phyloP scores from a whole-genome alignment of 305 asterid species.

The Fraxinus greggii region DNA sequence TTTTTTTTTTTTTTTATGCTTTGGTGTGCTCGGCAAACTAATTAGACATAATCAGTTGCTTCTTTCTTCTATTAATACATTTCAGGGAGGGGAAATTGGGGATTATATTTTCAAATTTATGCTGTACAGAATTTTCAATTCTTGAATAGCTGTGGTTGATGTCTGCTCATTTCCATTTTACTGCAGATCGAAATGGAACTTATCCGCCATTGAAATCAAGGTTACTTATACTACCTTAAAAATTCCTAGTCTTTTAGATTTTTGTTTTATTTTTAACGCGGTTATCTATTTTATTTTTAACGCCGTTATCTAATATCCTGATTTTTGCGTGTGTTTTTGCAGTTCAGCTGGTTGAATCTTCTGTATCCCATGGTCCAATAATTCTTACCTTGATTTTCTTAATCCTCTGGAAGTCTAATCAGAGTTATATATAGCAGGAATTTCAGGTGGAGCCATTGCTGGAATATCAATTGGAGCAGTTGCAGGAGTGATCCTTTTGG shows the following conservation, averaged over 20 bases:
- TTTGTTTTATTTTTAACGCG: background rate
- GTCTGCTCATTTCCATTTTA: conserved; percentile 19
- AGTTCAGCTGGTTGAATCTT: conserved; percentile 68
- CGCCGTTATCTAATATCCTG: conserved; percentile 24
- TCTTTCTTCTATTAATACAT: background rate
- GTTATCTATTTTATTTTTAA: conserved; percentile 18
- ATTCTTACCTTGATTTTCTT: conserved; percentile 4
- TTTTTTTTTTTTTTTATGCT: background rate
- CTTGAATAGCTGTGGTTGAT: conserved; percentile 20
- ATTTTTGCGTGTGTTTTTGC: conserved; percentile 35
- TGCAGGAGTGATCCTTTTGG: conserved; percentile 37
- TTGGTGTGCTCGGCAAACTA: conserved; percentile 15
- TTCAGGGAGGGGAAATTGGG: background rate
- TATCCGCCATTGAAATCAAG: conserved; percentile 69
- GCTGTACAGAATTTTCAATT: background rate
- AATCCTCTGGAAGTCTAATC: conserved; percentile 20
- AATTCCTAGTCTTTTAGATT: background rate
- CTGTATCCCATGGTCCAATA: conserved; percentile 20
- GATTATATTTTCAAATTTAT: background rate
- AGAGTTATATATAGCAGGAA: conserved; percentile 46
- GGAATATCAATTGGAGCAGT: conserved; percentile 67
- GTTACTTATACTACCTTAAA: conserved; percentile 33
- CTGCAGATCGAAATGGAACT: conserved; percentile 78
- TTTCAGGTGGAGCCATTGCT: conserved; percentile 69
- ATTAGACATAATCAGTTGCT: background rate